phyloP scores from a whole-genome alignment of 805 yeast species.

The Komagataella populi region DNA sequence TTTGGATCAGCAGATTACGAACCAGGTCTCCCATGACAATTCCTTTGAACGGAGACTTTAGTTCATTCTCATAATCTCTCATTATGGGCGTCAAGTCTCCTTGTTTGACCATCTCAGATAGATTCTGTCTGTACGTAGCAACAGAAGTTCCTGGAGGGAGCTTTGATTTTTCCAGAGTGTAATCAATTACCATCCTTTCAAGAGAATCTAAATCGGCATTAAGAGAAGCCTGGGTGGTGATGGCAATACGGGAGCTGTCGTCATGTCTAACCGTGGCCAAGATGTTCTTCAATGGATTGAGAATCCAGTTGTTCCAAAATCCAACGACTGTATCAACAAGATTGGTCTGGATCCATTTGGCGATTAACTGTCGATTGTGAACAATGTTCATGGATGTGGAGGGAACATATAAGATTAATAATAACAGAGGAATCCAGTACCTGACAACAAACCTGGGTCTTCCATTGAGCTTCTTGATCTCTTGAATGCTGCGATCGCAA shows the following conservation, averaged over 20 bases:
- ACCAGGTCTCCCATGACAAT: slow-evolving; percentile 56
- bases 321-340: slow-evolving; percentile 52
- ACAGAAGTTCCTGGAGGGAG: neutral
- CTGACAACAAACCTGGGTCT: slow-evolving; percentile 31
- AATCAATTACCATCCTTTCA: slow-evolving; percentile 80
- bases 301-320: slow-evolving; percentile 72
- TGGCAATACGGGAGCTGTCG: slow-evolving; percentile 55
- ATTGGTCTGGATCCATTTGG: slow-evolving; percentile 42
- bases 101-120: slow-evolving; percentile 36
- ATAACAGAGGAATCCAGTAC: slow-evolving; percentile 50
- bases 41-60: slow-evolving; percentile 55
- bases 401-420: slow-evolving; percentile 40
- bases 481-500: neutral
- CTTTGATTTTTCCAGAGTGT: slow-evolving; percentile 23
- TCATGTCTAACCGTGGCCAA: slow-evolving; percentile 78
- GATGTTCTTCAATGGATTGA: slow-evolving; percentile 61
- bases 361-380: slow-evolving; percentile 37
- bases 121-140: slow-evolving; percentile 8
- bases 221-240: slow-evolving; percentile 68
- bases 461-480: slow-evolving; percentile 5
- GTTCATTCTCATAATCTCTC: slow-evolving; percentile 67
- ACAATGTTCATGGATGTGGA: slow-evolving; percentile 26
- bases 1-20: slow-evolving; percentile 70
- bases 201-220: slow-evolving; percentile 67
- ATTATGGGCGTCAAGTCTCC: slow-evolving; percentile 77